Evolutionary conservation across 306 rosid species (phyloP).

Genomic region (Citrullus colocynthis): DNA sequence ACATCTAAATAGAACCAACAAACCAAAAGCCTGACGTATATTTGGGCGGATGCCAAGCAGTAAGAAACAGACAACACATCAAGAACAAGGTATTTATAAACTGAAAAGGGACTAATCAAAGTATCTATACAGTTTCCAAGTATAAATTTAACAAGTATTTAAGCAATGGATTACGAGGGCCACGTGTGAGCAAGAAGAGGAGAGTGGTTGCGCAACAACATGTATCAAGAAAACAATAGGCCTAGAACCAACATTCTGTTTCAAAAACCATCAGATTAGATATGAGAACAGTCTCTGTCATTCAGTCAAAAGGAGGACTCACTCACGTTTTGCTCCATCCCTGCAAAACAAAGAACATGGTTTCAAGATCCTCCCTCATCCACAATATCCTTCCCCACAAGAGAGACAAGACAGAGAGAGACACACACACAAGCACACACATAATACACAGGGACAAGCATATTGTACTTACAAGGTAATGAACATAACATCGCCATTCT

Average conservation of each 20-base stretch:
- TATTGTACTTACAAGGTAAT: slow-evolving; percentile 46
- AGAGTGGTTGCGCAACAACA: background rate
- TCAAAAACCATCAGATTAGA: background rate
- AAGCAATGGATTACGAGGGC: background rate
- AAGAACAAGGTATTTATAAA: background rate
- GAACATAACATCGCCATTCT: slow-evolving; percentile 45
- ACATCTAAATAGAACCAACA: background rate
- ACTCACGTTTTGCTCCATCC: slow-evolving; percentile 83
- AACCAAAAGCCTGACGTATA: background rate
- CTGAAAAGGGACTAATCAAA: background rate
- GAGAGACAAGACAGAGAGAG: background rate
- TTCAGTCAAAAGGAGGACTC: background rate
- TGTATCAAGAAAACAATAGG: background rate
- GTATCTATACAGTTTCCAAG: background rate
- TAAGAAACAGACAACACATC: background rate
- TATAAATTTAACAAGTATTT: background rate
- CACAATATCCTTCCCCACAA: background rate
- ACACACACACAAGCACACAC: background rate
- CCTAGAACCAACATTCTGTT: background rate
- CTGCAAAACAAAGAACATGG: slow-evolving; percentile 29
- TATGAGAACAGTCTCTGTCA: background rate
- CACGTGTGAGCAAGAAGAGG: background rate
- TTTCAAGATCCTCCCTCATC: background rate
- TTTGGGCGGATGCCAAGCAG: background rate
- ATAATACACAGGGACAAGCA: background rate